These are phyloP conservation scores for Mycena rebaudengoi DNA, from an alignment of 768 basidiomycete species.

Conservation along the genomic window DNA sequence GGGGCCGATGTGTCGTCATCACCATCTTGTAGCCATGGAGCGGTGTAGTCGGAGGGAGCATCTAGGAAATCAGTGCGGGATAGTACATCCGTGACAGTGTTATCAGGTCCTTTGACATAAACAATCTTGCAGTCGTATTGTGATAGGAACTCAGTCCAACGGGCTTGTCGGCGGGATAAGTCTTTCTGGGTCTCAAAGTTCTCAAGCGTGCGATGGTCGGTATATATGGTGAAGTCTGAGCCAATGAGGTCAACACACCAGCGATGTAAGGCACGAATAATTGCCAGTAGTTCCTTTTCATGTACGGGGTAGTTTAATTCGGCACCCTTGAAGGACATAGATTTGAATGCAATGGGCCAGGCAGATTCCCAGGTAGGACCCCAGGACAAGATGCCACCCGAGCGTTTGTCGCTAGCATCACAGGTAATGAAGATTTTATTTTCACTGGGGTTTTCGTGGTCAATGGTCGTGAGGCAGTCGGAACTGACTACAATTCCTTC, in stretches of 20 bases:
- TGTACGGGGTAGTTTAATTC: constrained; percentile 37
- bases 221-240: constrained; percentile 30
- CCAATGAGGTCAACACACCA: constrained; percentile 31
- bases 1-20: not conserved
- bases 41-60: not conserved
- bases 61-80: constrained; percentile 23
- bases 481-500: constrained; percentile 36
- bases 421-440: constrained; percentile 43
- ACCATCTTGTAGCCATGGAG: not conserved
- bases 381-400: constrained; percentile 35
- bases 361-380: constrained; percentile 35
- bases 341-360: constrained; percentile 42
- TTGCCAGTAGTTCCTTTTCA: constrained; percentile 32
- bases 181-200: constrained; percentile 36
- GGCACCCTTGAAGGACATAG: constrained; percentile 28
- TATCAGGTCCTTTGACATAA: constrained; percentile 39
- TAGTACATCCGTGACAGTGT: constrained; percentile 40
- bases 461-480: constrained; percentile 39
- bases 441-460: constrained; percentile 37
- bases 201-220: constrained; percentile 44
- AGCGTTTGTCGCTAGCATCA: constrained; percentile 37
- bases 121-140: constrained; percentile 39
- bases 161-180: constrained; percentile 32
- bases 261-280: constrained; percentile 33
- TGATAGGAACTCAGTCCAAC: constrained; percentile 39